These are phyloP conservation scores for Vanderwaltozyma yarrowii DNA, from an alignment of 805 yeast species.

Conservation along the genomic window DNA sequence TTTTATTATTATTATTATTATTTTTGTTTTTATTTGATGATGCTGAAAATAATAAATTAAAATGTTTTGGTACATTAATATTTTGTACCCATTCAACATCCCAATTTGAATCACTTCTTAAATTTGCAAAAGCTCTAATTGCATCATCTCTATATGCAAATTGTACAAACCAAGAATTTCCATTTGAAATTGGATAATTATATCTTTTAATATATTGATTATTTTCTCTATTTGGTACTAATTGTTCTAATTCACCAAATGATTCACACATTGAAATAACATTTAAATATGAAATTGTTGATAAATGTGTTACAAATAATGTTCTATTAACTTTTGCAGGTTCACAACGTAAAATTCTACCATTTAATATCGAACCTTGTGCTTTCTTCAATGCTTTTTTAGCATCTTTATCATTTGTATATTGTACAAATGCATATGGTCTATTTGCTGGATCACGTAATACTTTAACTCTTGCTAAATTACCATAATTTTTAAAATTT, in stretches of 20 bases:
- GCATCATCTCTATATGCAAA: conserved; percentile 83
- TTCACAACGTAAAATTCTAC: conserved; percentile 76
- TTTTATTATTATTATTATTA: conserved; percentile 1
- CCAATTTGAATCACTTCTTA: conserved; percentile 44
- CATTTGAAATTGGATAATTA: conserved; percentile 14
- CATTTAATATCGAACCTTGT: conserved; percentile 59
- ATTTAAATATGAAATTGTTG: conserved; percentile 20
- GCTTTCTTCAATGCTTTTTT: conserved; percentile 55
- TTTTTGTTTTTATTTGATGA: too few relatives aligned
- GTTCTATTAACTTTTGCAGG: conserved; percentile 89
- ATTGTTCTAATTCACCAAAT: conserved; percentile 71
- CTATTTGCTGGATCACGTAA: conserved; percentile 70
- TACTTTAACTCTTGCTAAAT: conserved; percentile 64
- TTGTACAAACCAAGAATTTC: conserved; percentile 60
- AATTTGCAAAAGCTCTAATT: conserved; percentile 66
- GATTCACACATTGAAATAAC: conserved; percentile 34
- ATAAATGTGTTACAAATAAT: conserved; percentile 40
- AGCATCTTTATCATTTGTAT: conserved; percentile 60
- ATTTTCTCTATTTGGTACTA: conserved; percentile 35
- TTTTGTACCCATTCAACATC: conserved; percentile 82
- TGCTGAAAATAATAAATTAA: conserved; percentile 23
- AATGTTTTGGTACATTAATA: conserved; percentile 41
- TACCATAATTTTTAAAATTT: conserved; percentile 65
- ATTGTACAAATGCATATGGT: conserved; percentile 92
- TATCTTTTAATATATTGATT: conserved; percentile 12